Evolutionary conservation across 352 stramenopile genomes (phyloP).

Genomic region (Pythium biforme): DNA sequence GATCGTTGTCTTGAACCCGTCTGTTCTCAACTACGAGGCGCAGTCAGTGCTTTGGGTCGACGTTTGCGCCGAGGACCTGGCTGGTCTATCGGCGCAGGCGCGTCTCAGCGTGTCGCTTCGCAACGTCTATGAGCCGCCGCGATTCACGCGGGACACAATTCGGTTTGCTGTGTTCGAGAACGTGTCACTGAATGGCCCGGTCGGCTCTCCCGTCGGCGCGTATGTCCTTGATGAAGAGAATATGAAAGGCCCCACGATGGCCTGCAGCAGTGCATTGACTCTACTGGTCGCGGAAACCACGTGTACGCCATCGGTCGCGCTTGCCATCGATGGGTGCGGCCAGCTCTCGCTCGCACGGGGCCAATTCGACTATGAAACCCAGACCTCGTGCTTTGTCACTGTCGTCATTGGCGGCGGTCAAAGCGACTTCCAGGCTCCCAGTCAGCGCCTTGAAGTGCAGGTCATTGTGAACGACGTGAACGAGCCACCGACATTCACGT

Average conservation of each 20-base stretch:
- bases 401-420: constrained; percentile 18
- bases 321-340: constrained; percentile 25
- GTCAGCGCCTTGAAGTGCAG: constrained; percentile 18
- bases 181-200: background rate
- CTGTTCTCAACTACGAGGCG: constrained; percentile 41
- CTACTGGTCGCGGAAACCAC: constrained; percentile 10
- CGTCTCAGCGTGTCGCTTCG: constrained; percentile 33
- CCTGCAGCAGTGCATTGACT: constrained; percentile 1
- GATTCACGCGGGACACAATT: constrained; percentile 32
- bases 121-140: constrained; percentile 55
- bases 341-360: constrained; percentile 24
- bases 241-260: background rate
- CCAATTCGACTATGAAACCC: constrained; percentile 29
- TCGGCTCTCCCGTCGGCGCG: constrained; percentile 16
- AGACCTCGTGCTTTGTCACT: constrained; percentile 21
- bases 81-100: constrained; percentile 20
- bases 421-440: constrained; percentile 20
- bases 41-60: constrained; percentile 41
- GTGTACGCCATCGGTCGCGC: constrained; percentile 12
- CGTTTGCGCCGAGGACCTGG: constrained; percentile 45
- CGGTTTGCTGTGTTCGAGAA: constrained; percentile 35
- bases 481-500: constrained; percentile 21
- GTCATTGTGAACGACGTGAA: constrained; percentile 27
- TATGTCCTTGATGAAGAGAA: constrained; percentile 31
- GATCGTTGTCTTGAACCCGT: constrained; percentile 39